Evolutionary conservation across 352 stramenopile species (phyloP), one percentile per base, ranked within the genome.

Genomic region (Phytophthora kernoviae): DNA sequence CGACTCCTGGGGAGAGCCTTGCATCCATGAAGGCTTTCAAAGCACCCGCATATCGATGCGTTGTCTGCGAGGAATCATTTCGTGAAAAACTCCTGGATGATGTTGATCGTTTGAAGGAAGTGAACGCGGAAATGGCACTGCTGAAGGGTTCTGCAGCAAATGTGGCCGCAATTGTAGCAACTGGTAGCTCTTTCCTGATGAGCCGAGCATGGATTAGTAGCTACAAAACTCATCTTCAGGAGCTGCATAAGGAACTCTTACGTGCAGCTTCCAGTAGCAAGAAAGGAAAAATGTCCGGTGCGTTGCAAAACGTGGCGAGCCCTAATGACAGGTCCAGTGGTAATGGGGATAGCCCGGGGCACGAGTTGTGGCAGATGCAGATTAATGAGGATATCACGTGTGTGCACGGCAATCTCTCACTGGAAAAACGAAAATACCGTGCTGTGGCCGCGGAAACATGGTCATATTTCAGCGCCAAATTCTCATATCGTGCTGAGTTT

Each of bases 341-440:
- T n/a, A 53, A n/a, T 48, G 39, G 17, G 39, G 5, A 33, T 58
- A 58, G 63, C 55, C 22, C 20, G 20, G 22, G n/a, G 22, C 49
- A 66, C 5, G 47, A 46, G 5, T 24, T 77, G 15, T 87, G 77
- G 76, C 70, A 75, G 36, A 73, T 39, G 0, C 46, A 54, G 1
- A 59, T 94, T 26, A 94, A 94, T 44, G 65, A 85, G 56, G 86
- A 94, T 54, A 88, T 94, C n/a, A 75, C 54, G 2, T 94, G 85
- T 30, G 41, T 61, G 0, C 85, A 94, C 43, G 83, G 80, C 14
- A 82, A 90, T 17, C 53, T 93, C 26, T 77, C 60, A 15, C 58
- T 91, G 9, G 70, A 91, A 52, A 91, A 89, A 59, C 84, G 84
- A 48, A 79, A 79, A 26, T 91, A 89, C 53, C 78, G 81, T 1